Conservation (phyloP, 208 protist species). For the Leishmania amazonensis region DNA sequence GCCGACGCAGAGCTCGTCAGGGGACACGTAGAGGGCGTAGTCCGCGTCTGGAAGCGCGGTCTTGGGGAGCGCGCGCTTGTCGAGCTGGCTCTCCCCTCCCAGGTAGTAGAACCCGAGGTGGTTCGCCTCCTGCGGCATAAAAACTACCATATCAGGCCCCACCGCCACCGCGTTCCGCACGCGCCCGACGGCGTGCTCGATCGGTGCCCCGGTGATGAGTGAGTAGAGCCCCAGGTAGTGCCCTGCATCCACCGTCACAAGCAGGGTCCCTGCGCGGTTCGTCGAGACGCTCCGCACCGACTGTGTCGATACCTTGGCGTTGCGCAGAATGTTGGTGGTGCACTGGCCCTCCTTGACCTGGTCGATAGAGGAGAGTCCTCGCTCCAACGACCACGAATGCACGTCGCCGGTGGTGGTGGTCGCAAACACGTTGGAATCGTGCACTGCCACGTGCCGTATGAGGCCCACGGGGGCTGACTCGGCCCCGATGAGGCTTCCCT, state of each 20-base stretch:
- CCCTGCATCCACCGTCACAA: conserved; percentile 31
- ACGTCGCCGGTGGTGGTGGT: conserved; percentile 57
- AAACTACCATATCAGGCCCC: conserved; percentile 41
- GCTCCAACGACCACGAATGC: conserved; percentile 54
- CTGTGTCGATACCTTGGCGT: conserved; percentile 57
- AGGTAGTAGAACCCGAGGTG: conserved; percentile 23
- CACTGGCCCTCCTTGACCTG: conserved; percentile 45
- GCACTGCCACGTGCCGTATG: conserved; percentile 59
- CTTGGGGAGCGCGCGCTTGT: conserved; percentile 32
- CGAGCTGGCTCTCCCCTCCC: conserved; percentile 14
- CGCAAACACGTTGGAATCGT: conserved; percentile 47
- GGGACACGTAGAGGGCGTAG: conserved; percentile 25
- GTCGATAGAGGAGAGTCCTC: conserved; percentile 58
- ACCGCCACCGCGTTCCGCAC: conserved; percentile 39
- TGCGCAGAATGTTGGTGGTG: conserved; percentile 62
- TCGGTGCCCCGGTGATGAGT: conserved; percentile 28
- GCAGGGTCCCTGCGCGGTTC: conserved; percentile 35
- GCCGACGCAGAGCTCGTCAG: conserved; percentile 32
- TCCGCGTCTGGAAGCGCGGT: conserved; percentile 29
- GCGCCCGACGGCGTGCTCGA: conserved; percentile 31
- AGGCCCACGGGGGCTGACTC: conserved; percentile 49
- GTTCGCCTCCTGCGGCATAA: conserved; percentile 21
- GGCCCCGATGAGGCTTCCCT: conserved; percentile 46
- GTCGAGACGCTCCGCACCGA: conserved; percentile 41
- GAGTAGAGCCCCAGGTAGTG: conserved; percentile 44